These are phyloP conservation scores for Mortierella sp. DNA, from an alignment of 371 early-diverging fungal species.

Conservation along the genomic window DNA sequence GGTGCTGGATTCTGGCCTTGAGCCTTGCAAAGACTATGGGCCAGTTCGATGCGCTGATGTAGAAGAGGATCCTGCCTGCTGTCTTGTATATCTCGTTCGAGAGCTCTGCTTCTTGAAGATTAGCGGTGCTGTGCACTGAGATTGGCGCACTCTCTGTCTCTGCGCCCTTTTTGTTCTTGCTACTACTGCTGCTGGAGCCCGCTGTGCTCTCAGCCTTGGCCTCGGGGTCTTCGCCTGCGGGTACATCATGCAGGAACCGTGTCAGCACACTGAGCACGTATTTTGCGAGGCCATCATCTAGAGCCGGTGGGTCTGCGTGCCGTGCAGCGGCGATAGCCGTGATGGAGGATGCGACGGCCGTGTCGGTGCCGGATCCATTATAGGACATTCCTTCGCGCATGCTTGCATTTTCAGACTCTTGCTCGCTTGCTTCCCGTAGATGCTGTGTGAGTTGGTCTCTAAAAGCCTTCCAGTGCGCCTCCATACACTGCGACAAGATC, in stretches of 20 bases:
- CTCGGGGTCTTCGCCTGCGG: slow-evolving; percentile 54
- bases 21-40: slow-evolving; percentile 75
- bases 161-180: slow-evolving; percentile 22
- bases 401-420: slow-evolving; percentile 46
- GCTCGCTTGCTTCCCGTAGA: slow-evolving; percentile 38
- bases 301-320: slow-evolving; percentile 78
- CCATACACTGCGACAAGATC: slow-evolving; percentile 79
- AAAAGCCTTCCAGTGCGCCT: slow-evolving; percentile 76
- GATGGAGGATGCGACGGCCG: slow-evolving; percentile 20
- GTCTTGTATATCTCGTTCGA: slow-evolving; percentile 74
- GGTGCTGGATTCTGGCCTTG: slow-evolving; percentile 65
- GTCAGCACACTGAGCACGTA: slow-evolving; percentile 71
- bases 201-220: slow-evolving; percentile 46
- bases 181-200: slow-evolving; percentile 29
- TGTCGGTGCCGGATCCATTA: slow-evolving; percentile 19
- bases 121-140: slow-evolving; percentile 9
- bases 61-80: slow-evolving; percentile 81
- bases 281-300: slow-evolving; percentile 79
- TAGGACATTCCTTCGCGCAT: slow-evolving; percentile 19
- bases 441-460: slow-evolving; percentile 56
- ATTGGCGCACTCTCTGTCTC: slow-evolving; percentile 28
- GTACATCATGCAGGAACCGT: slow-evolving; percentile 69
- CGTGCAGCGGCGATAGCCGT: slow-evolving; percentile 36
- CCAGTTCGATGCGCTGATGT: slow-evolving; percentile 88
- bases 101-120: slow-evolving; percentile 54